Percentiles rank a stretch among this genome's conserved stretches.
Evolutionary conservation across 371 early-diverging fungal species (phyloP).

Genomic region (Rhizomucor pusillus): DNA sequence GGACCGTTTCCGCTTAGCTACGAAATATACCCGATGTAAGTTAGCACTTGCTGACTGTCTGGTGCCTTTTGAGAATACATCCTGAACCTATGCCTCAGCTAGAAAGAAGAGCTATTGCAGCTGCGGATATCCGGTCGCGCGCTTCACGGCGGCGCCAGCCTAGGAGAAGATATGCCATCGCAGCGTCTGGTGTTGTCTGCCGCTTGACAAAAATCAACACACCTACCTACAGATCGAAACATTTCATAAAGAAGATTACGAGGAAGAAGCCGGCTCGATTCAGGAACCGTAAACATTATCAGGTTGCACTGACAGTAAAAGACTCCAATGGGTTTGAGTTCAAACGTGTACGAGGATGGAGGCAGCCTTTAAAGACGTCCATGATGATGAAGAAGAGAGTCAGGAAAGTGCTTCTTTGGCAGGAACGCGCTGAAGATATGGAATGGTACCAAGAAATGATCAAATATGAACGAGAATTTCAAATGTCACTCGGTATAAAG

Average conservation of each 20-base stretch:
- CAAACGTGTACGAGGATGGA: constrained; percentile 23
- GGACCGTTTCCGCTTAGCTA: constrained; percentile 10
- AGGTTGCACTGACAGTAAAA: constrained; percentile 3
- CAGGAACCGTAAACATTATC: constrained; percentile 14
- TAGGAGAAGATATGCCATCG: neutral
- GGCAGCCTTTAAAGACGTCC: constrained; percentile 19
- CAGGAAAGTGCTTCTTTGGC: constrained; percentile 12
- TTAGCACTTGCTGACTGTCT: neutral
- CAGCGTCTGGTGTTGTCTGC: neutral
- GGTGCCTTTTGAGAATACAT: neutral
- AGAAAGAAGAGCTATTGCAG: constrained; percentile 5
- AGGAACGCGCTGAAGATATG: constrained; percentile 1
- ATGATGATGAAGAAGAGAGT: constrained; percentile 25
- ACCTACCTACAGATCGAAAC: neutral
- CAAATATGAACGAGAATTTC: constrained; percentile 8
- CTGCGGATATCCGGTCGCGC: constrained; percentile 16
- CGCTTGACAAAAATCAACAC: neutral
- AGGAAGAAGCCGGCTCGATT: neutral
- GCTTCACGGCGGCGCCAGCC: constrained; percentile 6
- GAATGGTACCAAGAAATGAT: constrained; percentile 6
- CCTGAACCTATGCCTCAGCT: constrained; percentile 4
- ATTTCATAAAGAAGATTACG: neutral
- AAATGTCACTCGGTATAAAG: neutral
- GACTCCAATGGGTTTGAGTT: constrained; percentile 9
- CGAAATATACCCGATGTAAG: constrained; percentile 20